Evolutionary conservation across 176 grass and related monocot species (phyloP), one percentile per base, ranked within the genome.

Genomic region (Musa troglodytarum): DNA sequence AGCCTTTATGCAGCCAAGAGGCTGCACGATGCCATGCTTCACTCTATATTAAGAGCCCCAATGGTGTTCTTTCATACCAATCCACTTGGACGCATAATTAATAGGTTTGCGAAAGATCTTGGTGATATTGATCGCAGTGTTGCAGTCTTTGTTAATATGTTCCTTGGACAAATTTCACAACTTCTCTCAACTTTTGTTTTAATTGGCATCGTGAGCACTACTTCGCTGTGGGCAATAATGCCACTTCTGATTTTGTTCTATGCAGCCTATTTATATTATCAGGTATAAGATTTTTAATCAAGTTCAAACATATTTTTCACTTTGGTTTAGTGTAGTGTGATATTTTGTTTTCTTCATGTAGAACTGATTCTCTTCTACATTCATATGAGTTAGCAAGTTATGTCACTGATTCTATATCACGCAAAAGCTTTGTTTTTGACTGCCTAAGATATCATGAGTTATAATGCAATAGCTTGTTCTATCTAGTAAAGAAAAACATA

Each of bases 61-160:
- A 99, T 99, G 95, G 78, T 94, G 77, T 99, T 99, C 82, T 99
- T 99, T 72, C 95, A 94, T 67, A 99, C 95, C 63, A 99, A 99
- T 79, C 95, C 95, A 82, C 90, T 99, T 78, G 95, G 95, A 84
- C 85, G 95, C 59, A 89, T 99, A 79, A 99, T 99, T 80, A 99
- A 99, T 74, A 91, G 95, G 82, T 99, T 94, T 82, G 92, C 95
- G 23, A 99, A 99, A 81, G 95, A 99, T 89, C 68, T 92, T 75
- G 88, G 95, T 43, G 95, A 99, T 85, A 83, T 94, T 79, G 95
- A 99, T 78, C 80, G 95, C 63, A 92, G 76, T 77, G 82, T 99
- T 67, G 95, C 90, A 54, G 82, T 94, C 66, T 99, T 85, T 74
- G 86, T 92, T 56, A 99, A 99, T 75, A 82, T 99, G 88, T 99